A percentile compares a stretch with the other conserved stretches of the same genome.
Conservation (phyloP, 179 eudicot species). For the Drosera spatulata region DNA sequence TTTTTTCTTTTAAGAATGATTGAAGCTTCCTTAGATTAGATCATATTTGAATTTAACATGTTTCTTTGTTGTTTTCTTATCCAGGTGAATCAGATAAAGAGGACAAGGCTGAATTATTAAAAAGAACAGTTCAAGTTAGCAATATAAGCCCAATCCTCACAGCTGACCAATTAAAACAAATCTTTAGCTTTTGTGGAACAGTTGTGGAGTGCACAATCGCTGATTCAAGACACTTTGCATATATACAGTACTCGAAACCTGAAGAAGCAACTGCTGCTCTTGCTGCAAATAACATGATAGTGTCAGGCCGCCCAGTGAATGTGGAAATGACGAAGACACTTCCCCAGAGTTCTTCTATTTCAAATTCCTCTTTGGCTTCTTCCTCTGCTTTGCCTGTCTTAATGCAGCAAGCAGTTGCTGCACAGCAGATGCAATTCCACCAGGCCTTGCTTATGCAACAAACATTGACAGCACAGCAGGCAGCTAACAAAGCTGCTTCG, state of each 20-base stretch:
- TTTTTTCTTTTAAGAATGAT: neutral
- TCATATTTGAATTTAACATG: neutral
- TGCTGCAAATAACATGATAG: conserved; percentile 78
- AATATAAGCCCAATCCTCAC: conserved; percentile 87
- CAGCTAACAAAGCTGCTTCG: conserved; percentile 90
- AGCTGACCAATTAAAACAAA: conserved; percentile 82
- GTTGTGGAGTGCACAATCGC: conserved; percentile 79
- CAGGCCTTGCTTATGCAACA: conserved; percentile 94
- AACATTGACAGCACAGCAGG: conserved; percentile 86
- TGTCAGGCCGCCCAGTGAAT: conserved; percentile 87
- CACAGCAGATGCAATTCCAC: conserved; percentile 99
- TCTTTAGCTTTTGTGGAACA: conserved; percentile 78
- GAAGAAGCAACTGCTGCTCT: conserved; percentile 90
- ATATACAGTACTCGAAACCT: conserved; percentile 78
- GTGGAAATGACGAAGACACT: conserved; percentile 99
- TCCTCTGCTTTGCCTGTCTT: conserved; percentile 64
- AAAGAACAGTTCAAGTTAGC: conserved; percentile 91
- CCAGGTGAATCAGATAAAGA: conserved; percentile 53
- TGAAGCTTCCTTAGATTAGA: no score
- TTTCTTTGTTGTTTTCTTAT: conserved; percentile 5
- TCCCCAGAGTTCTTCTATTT: conserved; percentile 61
- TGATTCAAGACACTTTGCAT: conserved; percentile 92
- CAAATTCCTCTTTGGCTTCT: conserved; percentile 29
- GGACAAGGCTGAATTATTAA: conserved; percentile 42
- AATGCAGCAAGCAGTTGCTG: conserved; percentile 99